Percentiles rank a stretch among this genome's conserved stretches.
Conservation (phyloP, 305 asterid genomes). For the Solanum chacoense region DNA sequence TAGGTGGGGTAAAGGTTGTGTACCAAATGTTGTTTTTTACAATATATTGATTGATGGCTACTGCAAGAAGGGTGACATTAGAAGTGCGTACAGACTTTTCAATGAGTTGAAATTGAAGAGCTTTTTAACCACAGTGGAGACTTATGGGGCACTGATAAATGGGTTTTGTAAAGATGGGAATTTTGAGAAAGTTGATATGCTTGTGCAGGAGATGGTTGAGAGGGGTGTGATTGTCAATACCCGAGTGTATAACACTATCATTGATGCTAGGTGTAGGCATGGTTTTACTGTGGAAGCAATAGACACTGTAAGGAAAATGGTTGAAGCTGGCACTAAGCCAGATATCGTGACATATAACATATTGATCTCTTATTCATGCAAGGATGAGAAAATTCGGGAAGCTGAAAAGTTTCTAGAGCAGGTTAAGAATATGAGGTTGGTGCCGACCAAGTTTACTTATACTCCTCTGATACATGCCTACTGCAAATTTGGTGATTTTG, state of each 20-base stretch:
- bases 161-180: constrained; percentile 61
- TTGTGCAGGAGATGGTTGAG: constrained; percentile 58
- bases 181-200: constrained; percentile 42
- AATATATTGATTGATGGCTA: constrained; percentile 80
- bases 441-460: constrained; percentile 51
- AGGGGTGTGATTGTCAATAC: constrained; percentile 40
- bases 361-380: constrained; percentile 56
- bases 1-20: constrained; percentile 74
- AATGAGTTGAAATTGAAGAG: constrained; percentile 60
- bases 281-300: constrained; percentile 42
- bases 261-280: constrained; percentile 52
- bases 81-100: constrained; percentile 44
- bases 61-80: constrained; percentile 52
- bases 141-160: constrained; percentile 68
- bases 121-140: constrained; percentile 58
- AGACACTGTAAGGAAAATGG: constrained; percentile 38
- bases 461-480: constrained; percentile 67
- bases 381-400: constrained; percentile 49
- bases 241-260: constrained; percentile 44
- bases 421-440: constrained; percentile 28
- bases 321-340: constrained; percentile 35
- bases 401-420: constrained; percentile 59
- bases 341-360: constrained; percentile 72
- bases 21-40: constrained; percentile 71
- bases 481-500: constrained; percentile 52